Base-by-base conservation (phyloP, 2,329 filamentous ascomycete genomes). In the Paecilomyces niveus region DNA sequence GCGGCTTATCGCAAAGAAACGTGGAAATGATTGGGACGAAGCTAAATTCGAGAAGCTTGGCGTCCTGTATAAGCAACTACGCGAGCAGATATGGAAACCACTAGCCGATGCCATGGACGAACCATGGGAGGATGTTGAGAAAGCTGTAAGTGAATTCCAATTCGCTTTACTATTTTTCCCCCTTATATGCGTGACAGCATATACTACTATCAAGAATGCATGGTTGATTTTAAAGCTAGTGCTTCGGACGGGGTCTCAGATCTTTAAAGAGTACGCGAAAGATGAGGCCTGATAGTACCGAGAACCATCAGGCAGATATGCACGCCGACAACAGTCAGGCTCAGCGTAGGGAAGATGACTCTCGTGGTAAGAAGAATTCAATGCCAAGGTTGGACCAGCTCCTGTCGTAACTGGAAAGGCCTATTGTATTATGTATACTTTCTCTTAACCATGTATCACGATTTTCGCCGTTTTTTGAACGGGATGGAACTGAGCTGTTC, bases 1-100 rank as follows among this genome's bases (percentile, higher is more conserved):
- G 75, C 83, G 91, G 49, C 78, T 96, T 64, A 87, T 93, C 81
- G 89, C 93, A 75, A 85, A 87, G 64, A 63, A 71, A 58, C 85
- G 86, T 59, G 84, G 86, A 54, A 87, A 90, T 66, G 88, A 92
- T 67, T 94, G 90, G 87, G 89, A 93, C 67, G 83, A 83, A 21
- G 80, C 86, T 64, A 89, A 89, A 77, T 79, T 92, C 24, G 89
- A 93, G 70, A 80, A 81, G 9, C 78, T 96, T 49, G 89, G 89
- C 39, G 84, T 84, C 70, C 87, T 89, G 70, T 96, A 96, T 75
- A 89, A 91, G 83, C 81, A 81, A 61, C 83, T 89, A 77, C 83
- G 92, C 57, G 87, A 88, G 71, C 87, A 92, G 73, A 92, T 95
- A 70, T 96, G 91, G 91, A 82, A 82, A 57, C 80, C 85, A 3